phyloP scores from a whole-genome alignment of 345 rosid genomes.

The Diplotaxis tenuifolia region DNA sequence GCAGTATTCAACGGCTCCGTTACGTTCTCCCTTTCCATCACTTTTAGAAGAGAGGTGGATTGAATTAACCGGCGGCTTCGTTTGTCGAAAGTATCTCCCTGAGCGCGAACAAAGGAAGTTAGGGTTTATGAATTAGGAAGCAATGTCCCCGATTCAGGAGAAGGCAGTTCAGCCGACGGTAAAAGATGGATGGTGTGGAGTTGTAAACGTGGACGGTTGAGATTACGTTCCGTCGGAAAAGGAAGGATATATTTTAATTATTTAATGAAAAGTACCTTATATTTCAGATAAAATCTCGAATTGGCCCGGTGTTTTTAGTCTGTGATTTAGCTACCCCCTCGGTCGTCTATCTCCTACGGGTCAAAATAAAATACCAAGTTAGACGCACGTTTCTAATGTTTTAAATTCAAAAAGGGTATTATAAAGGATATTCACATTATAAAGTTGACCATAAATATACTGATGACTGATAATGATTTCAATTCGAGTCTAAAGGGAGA shows the following conservation, averaged over 20 bases:
- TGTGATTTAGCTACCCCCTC: background rate
- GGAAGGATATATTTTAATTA: background rate
- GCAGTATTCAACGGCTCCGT: slow-evolving; percentile 18
- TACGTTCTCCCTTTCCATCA: slow-evolving; percentile 27
- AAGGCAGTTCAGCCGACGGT: slow-evolving; percentile 14
- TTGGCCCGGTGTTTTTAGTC: background rate
- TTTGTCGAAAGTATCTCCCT: slow-evolving; percentile 9
- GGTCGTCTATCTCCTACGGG: background rate
- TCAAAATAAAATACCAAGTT: background rate
- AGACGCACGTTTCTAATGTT: slow-evolving; percentile 13
- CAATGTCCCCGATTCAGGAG: slow-evolving; percentile 19
- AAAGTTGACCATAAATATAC: background rate
- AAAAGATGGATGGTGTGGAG: slow-evolving; percentile 1
- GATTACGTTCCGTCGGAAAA: slow-evolving; percentile 12
- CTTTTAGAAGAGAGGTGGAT: background rate
- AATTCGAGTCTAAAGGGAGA: background rate
- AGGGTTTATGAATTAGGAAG: slow-evolving; percentile 27
- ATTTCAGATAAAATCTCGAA: background rate
- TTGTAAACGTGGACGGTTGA: slow-evolving; percentile 20
- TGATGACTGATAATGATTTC: background rate
- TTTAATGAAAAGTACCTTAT: background rate
- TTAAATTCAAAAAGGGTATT: background rate
- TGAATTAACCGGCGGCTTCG: background rate
- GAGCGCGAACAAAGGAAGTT: slow-evolving; percentile 1
- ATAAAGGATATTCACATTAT: background rate